Evolutionary conservation across 2,329 filamentous ascomycete genomes (phyloP), one percentile per base, ranked within the genome.

Genomic region (Botrytis aclada): DNA sequence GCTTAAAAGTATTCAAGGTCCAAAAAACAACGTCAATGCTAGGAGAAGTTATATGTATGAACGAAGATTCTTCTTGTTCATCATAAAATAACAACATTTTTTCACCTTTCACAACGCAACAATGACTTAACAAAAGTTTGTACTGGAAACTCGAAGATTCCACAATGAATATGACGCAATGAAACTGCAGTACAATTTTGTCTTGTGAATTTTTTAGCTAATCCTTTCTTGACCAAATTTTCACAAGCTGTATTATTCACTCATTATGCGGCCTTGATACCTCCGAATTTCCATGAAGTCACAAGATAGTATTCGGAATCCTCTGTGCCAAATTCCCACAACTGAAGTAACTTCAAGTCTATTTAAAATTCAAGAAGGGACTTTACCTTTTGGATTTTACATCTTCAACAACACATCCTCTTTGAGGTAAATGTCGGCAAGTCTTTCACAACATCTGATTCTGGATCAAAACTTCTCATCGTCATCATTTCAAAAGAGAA

Each of bases 381-480:
- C 16, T 0, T 29, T 29, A 3, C 9, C 8, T 43, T 64, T 34
- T 32, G 7, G 0, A 34, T 34, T 22, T 25, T 4, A 8, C 3
- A n/a, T 61, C 12, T n/a, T 8, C 25, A 34, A n/a, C 29, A 64
- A 25, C 10, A 22, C 22, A 25, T 22, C 2, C 18, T 45, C 1
- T 6, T 32, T 3, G 5, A 32, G 16, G 12, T 20, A 32, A 0
- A 1, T 12, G 25, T 41, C 29, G 12, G 16, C 22, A 32, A 4
- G 25, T 7, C 5, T 7, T 22, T 22, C 8, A 3, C 6, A 1
- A 10, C 0, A 32, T 2, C 9, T 25, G 25, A n/a, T 12, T 5
- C 18, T 2, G 22, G 2, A 14, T 25, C 22, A 5, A 3, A n/a
- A 4, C 0, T 8, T 16, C 14, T 25, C 25, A 10, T 14, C 9